A percentile compares a stretch with the other conserved stretches of the same genome.
Conservation (phyloP, 163 green algal species). For the Scenedesmus sp. region DNA sequence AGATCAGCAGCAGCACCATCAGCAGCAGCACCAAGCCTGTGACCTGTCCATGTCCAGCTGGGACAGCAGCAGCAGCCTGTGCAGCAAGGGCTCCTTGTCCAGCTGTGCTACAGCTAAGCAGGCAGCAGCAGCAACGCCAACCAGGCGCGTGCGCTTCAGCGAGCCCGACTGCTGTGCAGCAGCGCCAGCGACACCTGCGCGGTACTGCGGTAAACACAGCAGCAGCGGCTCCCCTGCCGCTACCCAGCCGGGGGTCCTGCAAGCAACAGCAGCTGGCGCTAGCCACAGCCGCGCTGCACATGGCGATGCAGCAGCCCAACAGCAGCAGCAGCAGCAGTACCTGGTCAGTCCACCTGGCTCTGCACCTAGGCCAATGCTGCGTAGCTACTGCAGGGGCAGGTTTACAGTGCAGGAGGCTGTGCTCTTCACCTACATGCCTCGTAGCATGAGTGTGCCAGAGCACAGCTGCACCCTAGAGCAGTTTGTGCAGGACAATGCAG, state of each 20-base stretch:
- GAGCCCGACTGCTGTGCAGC: constrained; percentile 1
- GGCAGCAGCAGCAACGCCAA: background rate
- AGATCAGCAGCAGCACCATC: background rate
- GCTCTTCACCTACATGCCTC: constrained; percentile 5
- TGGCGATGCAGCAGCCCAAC: background rate
- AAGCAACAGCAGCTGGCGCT: background rate
- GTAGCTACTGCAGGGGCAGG: constrained; percentile 38
- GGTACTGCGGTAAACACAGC: background rate
- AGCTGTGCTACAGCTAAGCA: constrained; percentile 3
- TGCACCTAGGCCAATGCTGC: background rate
- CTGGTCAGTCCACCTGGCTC: background rate
- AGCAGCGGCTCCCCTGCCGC: background rate
- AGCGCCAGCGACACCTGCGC: background rate
- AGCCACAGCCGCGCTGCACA: background rate
- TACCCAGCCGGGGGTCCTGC: background rate
- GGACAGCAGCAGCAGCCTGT: constrained; percentile 8
- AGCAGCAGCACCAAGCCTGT: background rate
- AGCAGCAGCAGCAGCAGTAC: background rate
- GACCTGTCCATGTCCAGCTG: constrained; percentile 1
- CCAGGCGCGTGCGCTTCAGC: constrained; percentile 26
- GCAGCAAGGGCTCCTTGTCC: constrained; percentile 5
- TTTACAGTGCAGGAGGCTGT: constrained; percentile 40
- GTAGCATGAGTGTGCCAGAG: constrained; percentile 33
- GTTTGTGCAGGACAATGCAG: background rate
- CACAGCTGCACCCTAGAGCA: constrained; percentile 11